These are phyloP conservation scores for Solanum rostratum DNA, from an alignment of 257 asterid genomes.

Conservation along the genomic window DNA sequence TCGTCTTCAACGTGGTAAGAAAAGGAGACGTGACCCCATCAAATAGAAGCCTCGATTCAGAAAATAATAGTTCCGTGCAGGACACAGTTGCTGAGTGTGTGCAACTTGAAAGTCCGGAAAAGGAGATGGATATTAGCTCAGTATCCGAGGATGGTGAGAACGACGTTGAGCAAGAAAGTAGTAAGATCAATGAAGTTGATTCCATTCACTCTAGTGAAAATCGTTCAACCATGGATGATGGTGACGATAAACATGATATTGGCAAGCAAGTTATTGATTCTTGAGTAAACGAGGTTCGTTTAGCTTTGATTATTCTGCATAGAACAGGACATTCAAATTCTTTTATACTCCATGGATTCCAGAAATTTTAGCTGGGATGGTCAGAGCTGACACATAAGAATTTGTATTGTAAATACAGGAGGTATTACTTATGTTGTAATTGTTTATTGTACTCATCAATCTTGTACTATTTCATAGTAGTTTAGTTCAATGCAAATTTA, in stretches of 20 bases:
- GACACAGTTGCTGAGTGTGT: slow-evolving; percentile 46
- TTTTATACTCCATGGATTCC: neutral
- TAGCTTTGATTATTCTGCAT: neutral
- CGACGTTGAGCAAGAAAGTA: slow-evolving; percentile 6
- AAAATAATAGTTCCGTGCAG: slow-evolving; percentile 15
- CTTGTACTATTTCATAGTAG: neutral
- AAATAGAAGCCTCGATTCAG: slow-evolving; percentile 36
- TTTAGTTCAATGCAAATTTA: neutral
- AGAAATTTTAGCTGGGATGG: neutral
- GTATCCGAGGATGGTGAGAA: slow-evolving; percentile 39
- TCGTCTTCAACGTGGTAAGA: slow-evolving; percentile 60
- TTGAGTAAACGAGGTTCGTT: neutral
- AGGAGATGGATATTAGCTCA: slow-evolving; percentile 45
- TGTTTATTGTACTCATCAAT: neutral
- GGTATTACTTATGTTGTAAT: neutral
- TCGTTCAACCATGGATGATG: neutral
- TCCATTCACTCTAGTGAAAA: neutral
- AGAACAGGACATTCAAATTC: neutral
- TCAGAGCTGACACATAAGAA: neutral
- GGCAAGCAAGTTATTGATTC: slow-evolving; percentile 26
- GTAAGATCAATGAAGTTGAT: slow-evolving; percentile 3
- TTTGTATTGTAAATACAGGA: neutral
- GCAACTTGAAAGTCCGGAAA: slow-evolving; percentile 45
- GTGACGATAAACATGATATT: slow-evolving; percentile 17
- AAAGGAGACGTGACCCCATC: slow-evolving; percentile 54